Base-by-base conservation (phyloP, 1,284 basidiomycete genomes). In the Cryptococcus floricola region DNA sequence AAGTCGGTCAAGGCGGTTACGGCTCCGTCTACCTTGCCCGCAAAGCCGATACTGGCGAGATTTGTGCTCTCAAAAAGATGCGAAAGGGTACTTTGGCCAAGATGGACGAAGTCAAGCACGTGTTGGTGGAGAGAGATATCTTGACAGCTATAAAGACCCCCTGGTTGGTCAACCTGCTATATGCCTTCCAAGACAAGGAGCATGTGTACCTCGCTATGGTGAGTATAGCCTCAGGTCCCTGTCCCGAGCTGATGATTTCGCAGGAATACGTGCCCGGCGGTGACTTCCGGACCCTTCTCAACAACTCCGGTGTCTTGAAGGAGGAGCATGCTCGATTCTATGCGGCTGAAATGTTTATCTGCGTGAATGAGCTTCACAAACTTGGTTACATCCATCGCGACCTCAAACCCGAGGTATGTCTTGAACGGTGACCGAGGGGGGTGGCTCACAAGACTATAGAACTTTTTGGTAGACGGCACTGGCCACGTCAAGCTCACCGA, bases 401-500 rank as follows among this genome's bases (percentile, higher is more conserved):
- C 79, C 80, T 98, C 55, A 98, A 98, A 77, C 95, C 95, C 1
- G 95, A 98, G 83, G 91, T 91, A 60, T 48, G 79, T 63, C 25
- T 7, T 12, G 6, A 23, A 25, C 39, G 28, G 6, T 25, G 6
- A 7, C 68, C 34, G 66, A 67, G 59, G 14, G 41, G 9, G 31
- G 51, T 59, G 60, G 23, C 59, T 45, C 16, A 42, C 31, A 37
- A n/a, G 23, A 16, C 12, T 31, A 41, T 10, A 97, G 89, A 99
- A 99, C 78, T 98, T 99, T 81, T 81, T 99, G 48, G 89, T 99
- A 42, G 96, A 98, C 71, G 84, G 88, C 9, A 86, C 87, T 9
- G 96, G 96, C 1, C 96, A 99, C 74, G 95, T 98, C 75, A 98
- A 98, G 78, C 81, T 99, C 47, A 98, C 96, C 7, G 96, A 99